phyloP scores from a whole-genome alignment of 1,284 basidiomycete species.

The Boletus hoseneyae region DNA sequence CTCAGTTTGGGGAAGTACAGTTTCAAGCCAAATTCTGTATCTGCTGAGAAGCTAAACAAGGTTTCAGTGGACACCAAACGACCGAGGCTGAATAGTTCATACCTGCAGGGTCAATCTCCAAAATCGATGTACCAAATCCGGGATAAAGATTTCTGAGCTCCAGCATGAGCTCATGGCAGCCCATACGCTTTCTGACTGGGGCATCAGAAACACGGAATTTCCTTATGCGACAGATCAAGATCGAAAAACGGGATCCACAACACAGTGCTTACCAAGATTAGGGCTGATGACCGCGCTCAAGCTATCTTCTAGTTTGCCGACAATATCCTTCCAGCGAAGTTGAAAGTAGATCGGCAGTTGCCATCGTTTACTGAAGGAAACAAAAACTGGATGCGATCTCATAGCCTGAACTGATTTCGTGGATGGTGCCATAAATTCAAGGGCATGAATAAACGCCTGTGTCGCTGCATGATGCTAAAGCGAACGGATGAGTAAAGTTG shows the following conservation, averaged over 20 bases:
- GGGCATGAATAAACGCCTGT: constrained; percentile 78
- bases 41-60: constrained; percentile 65
- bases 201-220: constrained; percentile 44
- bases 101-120: constrained; percentile 90
- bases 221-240: constrained; percentile 30
- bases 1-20: constrained; percentile 38
- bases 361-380: constrained; percentile 82
- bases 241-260: not conserved
- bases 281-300: constrained; percentile 48
- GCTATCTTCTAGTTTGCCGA: constrained; percentile 68
- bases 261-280: constrained; percentile 20
- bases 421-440: constrained; percentile 83
- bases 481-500: constrained; percentile 6
- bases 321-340: constrained; percentile 94
- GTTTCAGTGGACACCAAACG: constrained; percentile 6
- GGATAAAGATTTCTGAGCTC: constrained; percentile 81
- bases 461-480: constrained; percentile 78
- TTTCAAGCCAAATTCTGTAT: constrained; percentile 73
- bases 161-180: constrained; percentile 75
- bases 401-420: constrained; percentile 64
- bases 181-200: constrained; percentile 71
- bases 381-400: constrained; percentile 69
- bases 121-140: constrained; percentile 77
- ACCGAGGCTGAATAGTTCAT: constrained; percentile 8
- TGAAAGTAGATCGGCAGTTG: constrained; percentile 97